Evolutionary conservation across 2,329 filamentous ascomycete genomes (phyloP).

Genomic region (Capronia americana): DNA sequence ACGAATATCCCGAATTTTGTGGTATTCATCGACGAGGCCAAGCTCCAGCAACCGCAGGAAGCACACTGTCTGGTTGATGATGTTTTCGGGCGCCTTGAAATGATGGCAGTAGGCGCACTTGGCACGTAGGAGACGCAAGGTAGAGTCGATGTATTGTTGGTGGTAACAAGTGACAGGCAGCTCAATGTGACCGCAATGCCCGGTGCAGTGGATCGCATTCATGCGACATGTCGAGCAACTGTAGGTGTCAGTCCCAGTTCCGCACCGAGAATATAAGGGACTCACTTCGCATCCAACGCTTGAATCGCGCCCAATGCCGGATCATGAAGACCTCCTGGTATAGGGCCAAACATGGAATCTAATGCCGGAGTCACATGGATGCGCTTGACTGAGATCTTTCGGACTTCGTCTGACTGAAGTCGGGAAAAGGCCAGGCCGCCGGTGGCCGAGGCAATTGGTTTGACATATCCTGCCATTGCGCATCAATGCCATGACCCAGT

Average conservation of each 20-base stretch:
- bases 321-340: slow-evolving; percentile 91
- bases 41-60: slow-evolving; percentile 85
- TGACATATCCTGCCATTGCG: slow-evolving; percentile 59
- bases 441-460: slow-evolving; percentile 83
- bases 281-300: slow-evolving; percentile 45
- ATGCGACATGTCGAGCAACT: slow-evolving; percentile 94
- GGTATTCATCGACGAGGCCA: slow-evolving; percentile 72
- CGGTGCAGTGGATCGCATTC: slow-evolving; percentile 80
- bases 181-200: slow-evolving; percentile 94
- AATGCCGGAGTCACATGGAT: slow-evolving; percentile 96
- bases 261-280: background rate
- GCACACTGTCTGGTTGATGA: slow-evolving; percentile 80
- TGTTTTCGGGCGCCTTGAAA: slow-evolving; percentile 77
- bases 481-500: slow-evolving; percentile 28
- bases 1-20: slow-evolving; percentile 58
- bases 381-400: slow-evolving; percentile 86
- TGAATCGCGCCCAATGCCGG: slow-evolving; percentile 85
- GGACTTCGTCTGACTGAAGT: slow-evolving; percentile 81
- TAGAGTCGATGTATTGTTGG: slow-evolving; percentile 93
- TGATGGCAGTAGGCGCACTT: slow-evolving; percentile 91
- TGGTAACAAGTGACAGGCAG: slow-evolving; percentile 93
- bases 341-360: slow-evolving; percentile 85
- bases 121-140: slow-evolving; percentile 80
- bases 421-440: slow-evolving; percentile 89
- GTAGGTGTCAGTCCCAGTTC: slow-evolving; percentile 24